phyloP scores from a whole-genome alignment of 2,329 filamentous ascomycete species.

The Trichoderma sp. region DNA sequence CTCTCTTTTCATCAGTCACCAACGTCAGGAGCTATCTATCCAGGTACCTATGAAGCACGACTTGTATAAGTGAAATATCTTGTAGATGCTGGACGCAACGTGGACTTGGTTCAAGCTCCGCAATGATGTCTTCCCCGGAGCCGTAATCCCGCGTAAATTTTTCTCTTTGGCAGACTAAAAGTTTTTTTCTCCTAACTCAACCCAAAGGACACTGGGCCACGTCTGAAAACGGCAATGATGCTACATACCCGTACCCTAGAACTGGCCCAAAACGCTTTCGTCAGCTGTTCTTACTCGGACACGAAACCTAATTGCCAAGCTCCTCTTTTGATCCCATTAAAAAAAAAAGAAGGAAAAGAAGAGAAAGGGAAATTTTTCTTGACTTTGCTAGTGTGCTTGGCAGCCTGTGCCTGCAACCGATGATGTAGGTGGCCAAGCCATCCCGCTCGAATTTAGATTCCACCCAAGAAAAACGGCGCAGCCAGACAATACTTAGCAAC shows the following conservation, averaged over 20 bases:
- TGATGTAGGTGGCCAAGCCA: conserved; percentile 19
- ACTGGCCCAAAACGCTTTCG: conserved; percentile 3
- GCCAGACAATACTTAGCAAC: background rate
- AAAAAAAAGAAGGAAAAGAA: background rate
- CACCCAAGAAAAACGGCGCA: background rate
- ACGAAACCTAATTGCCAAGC: background rate
- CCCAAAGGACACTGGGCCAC: background rate
- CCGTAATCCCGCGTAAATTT: background rate
- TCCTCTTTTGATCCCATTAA: background rate
- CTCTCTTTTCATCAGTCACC: background rate
- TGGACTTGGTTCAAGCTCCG: background rate
- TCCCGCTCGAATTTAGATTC: background rate
- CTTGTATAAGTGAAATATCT: background rate
- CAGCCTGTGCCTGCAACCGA: background rate
- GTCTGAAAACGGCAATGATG: conserved; percentile 24
- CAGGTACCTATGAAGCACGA: background rate
- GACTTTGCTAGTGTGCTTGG: background rate
- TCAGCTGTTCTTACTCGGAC: conserved; percentile 10
- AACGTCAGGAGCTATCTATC: background rate
- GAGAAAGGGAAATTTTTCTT: background rate
- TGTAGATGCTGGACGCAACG: background rate
- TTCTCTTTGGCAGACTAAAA: background rate
- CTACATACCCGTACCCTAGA: conserved; percentile 14
- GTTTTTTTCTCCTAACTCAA: background rate
- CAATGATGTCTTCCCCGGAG: background rate